Percentiles rank a stretch among this genome's conserved stretches.
phyloP scores from a whole-genome alignment of 2,329 filamentous ascomycete species.

The Pseudogymnoascus sp. region DNA sequence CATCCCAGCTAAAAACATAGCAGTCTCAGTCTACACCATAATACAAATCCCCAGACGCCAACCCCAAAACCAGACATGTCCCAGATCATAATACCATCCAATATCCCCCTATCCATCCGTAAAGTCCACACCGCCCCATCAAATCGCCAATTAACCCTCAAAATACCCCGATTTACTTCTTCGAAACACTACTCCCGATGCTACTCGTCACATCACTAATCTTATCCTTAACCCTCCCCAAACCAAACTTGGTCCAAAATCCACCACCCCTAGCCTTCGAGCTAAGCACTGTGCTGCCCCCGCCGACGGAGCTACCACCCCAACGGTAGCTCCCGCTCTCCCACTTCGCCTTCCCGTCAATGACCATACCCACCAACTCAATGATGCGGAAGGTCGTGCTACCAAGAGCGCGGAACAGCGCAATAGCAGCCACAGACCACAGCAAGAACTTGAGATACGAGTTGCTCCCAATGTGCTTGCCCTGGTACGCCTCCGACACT shows the following conservation, averaged over 20 bases:
- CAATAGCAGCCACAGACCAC: constrained; percentile 80
- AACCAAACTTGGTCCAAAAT: constrained; percentile 19
- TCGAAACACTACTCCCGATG: constrained; percentile 24
- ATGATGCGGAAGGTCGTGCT: constrained; percentile 74
- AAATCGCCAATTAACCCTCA: neutral
- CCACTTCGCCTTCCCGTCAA: constrained; percentile 65
- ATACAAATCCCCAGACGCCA: constrained; percentile 1
- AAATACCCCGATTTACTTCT: neutral
- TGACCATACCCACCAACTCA: constrained; percentile 73
- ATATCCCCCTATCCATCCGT: neutral
- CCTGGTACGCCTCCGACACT: constrained; percentile 76
- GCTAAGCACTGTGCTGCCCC: constrained; percentile 17
- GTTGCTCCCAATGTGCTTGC: constrained; percentile 66
- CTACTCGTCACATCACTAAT: constrained; percentile 19
- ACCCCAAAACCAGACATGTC: neutral
- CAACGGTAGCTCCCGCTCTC: constrained; percentile 10
- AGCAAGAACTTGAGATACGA: constrained; percentile 89
- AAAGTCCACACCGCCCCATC: neutral
- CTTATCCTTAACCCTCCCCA: constrained; percentile 20
- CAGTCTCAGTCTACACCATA: constrained; percentile 8
- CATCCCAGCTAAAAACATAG: neutral
- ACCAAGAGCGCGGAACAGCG: constrained; percentile 81
- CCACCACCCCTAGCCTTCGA: constrained; percentile 26
- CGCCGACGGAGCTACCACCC: neutral
- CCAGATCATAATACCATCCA: neutral